Base-by-base conservation (phyloP, 2,329 filamentous ascomycete species). In the Aureobasidium vineae region DNA sequence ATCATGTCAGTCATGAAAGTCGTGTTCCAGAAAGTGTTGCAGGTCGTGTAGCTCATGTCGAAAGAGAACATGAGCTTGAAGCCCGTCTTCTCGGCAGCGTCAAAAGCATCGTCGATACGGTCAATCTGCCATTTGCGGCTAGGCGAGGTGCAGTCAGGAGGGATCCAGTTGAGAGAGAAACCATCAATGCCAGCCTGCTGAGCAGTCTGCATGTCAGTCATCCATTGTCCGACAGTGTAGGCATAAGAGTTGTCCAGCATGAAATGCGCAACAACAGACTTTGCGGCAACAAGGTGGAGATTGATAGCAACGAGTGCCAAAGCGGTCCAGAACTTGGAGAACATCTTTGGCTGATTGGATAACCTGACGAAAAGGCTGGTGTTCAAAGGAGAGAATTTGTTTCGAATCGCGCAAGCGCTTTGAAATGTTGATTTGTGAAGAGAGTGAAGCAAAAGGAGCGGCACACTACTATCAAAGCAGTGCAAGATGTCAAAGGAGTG, bases 31-130 rank as follows among this genome's bases (percentile, higher is more conserved):
- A 73, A 76, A 49, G 68, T 63, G 67, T 74, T 70, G 71, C 75
- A 77, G 19, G 69, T 65, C 57, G 70, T 71, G 68, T 74, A 76
- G 70, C 72, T 76, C 76, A 77, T 77, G 70, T 78, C 76, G 70
- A 78, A 78, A 23, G 76, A 77, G 68, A 74, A 72, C 68, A 76
- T 73, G 68, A 78, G 71, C 69, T 74, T 73, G 72, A 78, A 78
- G 67, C 73, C 72, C 61, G 72, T 68, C 40, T 70, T 52, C 67
- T 73, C 73, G 47, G 75, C 76, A 61, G 73, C 76, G 53, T 69
- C 71, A 68, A 71, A 77, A 40, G 76, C 76, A 67, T 77, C 75
- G 56, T 75, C 73, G 60, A 77, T 76, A 65, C 72, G 73, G 70
- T 74, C 73, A 36, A 72, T 67, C 67, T 72, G 71, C 76, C 76